Percentiles rank a stretch among this genome's conserved stretches.
These are phyloP conservation scores for Penicillium egyptiacum DNA, from an alignment of 495 filamentous ascomycete genomes.

Conservation along the genomic window DNA sequence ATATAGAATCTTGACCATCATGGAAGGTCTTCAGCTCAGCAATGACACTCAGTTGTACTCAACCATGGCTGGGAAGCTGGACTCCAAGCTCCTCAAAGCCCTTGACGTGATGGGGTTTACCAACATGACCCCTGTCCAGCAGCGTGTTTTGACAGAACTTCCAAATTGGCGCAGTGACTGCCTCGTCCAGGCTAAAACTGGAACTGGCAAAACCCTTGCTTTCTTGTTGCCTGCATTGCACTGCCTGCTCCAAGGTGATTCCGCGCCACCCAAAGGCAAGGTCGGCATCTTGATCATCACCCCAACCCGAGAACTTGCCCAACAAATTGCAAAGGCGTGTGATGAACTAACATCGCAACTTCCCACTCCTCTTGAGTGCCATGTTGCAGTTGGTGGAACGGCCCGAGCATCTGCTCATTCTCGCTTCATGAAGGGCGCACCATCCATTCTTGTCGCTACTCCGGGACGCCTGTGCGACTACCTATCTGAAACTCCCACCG, in stretches of 20 bases:
- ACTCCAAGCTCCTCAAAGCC: slow-evolving; percentile 46
- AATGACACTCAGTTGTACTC: slow-evolving; percentile 42
- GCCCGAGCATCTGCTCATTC: slow-evolving; percentile 44
- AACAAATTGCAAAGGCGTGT: slow-evolving; percentile 64
- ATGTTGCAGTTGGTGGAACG: slow-evolving; percentile 56
- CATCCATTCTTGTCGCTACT: slow-evolving; percentile 60
- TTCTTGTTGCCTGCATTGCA: slow-evolving; percentile 77
- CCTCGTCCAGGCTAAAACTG: slow-evolving; percentile 78
- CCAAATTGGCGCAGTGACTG: slow-evolving; percentile 53
- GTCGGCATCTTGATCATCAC: slow-evolving; percentile 64
- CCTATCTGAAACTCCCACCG: slow-evolving; percentile 46
- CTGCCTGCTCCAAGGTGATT: slow-evolving; percentile 49
- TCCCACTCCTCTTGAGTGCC: slow-evolving; percentile 42
- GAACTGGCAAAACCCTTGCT: slow-evolving; percentile 80
- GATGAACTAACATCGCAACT: slow-evolving; percentile 50
- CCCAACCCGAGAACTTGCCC: slow-evolving; percentile 64
- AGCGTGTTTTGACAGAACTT: slow-evolving; percentile 52
- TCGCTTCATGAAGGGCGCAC: slow-evolving; percentile 50
- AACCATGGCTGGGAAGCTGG: slow-evolving; percentile 48
- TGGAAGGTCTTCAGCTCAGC: slow-evolving; percentile 24
- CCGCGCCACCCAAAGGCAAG: slow-evolving; percentile 38
- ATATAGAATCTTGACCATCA: slow-evolving; percentile 12
- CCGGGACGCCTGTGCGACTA: slow-evolving; percentile 65
- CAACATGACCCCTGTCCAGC: slow-evolving; percentile 58
- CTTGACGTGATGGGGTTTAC: slow-evolving; percentile 47